These are phyloP conservation scores for Malus sylvestris DNA, from an alignment of 306 rosid genomes.

Conservation along the genomic window DNA sequence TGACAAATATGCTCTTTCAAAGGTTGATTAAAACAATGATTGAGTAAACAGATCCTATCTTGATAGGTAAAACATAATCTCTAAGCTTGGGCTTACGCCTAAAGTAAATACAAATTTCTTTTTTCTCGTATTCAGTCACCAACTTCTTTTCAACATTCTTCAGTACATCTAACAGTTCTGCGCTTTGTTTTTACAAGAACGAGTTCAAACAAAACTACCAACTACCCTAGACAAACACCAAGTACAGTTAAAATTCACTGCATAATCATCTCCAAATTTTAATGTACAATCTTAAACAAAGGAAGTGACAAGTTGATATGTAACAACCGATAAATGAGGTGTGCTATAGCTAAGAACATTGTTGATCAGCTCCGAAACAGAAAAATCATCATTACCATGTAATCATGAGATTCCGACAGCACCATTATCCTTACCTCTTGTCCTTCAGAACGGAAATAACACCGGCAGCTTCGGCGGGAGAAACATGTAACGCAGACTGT, in stretches of 20 bases:
- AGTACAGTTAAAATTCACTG: not conserved
- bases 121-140: not conserved
- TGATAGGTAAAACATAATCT: not conserved
- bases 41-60: not conserved
- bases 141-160: not conserved
- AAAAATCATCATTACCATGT: not conserved
- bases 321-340: not conserved
- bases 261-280: not conserved
- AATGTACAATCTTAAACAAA: not conserved
- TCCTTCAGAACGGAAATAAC: conserved; percentile 68
- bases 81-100: not conserved
- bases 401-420: not conserved
- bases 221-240: not conserved
- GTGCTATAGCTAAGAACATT: not conserved
- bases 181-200: not conserved
- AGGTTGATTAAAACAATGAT: not conserved
- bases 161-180: not conserved
- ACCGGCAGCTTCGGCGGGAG: conserved; percentile 80
- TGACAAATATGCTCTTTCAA: not conserved
- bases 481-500: conserved; percentile 47
- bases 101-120: not conserved
- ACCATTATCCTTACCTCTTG: conserved; percentile 37
- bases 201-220: not conserved
- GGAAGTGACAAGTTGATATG: not conserved
- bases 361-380: not conserved